phyloP scores from a whole-genome alignment of 345 rosid genomes.

The Acer negundo region DNA sequence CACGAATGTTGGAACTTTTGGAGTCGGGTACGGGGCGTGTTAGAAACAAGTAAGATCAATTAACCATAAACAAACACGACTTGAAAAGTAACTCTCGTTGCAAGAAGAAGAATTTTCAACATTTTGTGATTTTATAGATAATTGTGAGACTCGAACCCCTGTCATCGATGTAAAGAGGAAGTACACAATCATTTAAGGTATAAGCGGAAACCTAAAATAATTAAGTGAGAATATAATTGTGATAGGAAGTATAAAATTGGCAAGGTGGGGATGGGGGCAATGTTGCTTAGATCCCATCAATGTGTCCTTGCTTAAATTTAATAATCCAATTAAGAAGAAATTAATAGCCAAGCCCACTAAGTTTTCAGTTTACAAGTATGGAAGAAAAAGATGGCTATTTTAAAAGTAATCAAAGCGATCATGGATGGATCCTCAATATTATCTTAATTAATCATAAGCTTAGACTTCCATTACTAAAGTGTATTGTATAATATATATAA shows the following conservation, averaged over 20 bases:
- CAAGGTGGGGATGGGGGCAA: not conserved
- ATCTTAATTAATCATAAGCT: constrained; percentile 21
- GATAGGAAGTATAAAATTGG: not conserved
- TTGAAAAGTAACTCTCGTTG: too few species aligned
- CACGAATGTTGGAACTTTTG: not conserved
- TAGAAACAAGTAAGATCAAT: too few species aligned
- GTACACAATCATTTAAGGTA: too few species aligned
- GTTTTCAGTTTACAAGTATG: not conserved
- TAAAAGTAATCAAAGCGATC: not conserved
- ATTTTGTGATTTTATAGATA: too few species aligned
- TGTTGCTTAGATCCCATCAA: constrained; percentile 31
- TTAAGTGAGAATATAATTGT: not conserved
- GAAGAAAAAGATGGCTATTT: not conserved
- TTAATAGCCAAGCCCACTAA: constrained; percentile 10
- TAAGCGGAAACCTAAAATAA: too few species aligned
- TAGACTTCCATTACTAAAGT: constrained; percentile 11
- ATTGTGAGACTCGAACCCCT: too few species aligned
- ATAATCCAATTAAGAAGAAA: not conserved
- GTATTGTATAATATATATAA: not conserved
- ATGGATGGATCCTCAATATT: constrained; percentile 1
- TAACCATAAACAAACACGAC: too few species aligned
- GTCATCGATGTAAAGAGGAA: too few species aligned
- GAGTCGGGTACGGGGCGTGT: too few species aligned
- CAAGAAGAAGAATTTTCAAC: too few species aligned
- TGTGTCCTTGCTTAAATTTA: constrained; percentile 8